phyloP scores from a whole-genome alignment of 2,329 filamentous ascomycete genomes.

The Penicillium olsonii region DNA sequence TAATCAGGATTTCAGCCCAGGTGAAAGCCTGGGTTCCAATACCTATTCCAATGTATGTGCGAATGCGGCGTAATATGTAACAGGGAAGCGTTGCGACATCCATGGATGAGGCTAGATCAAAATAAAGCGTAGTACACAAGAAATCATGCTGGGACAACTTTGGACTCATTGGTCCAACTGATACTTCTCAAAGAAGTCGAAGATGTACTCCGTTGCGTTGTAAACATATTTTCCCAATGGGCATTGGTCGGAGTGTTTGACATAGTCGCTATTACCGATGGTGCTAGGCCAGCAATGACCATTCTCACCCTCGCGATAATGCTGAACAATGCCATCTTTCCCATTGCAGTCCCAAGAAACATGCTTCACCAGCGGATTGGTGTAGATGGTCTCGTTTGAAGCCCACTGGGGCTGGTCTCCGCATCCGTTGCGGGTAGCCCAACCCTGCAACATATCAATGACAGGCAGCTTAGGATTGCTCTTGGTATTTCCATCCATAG shows the following conservation, averaged over 20 bases:
- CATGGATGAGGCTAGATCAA: too few relatives aligned
- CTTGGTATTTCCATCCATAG: constrained; percentile 18
- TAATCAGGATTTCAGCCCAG: too few relatives aligned
- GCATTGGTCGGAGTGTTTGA: constrained; percentile 10
- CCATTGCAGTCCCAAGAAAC: constrained; percentile 20
- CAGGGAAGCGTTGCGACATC: too few relatives aligned
- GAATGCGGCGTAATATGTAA: constrained; percentile 12
- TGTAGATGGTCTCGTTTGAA: constrained; percentile 20
- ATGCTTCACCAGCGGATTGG: constrained; percentile 19
- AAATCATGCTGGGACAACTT: background rate
- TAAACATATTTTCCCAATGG: constrained; percentile 18
- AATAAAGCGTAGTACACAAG: background rate
- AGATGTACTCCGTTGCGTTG: constrained; percentile 23
- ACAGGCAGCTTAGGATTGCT: constrained; percentile 11
- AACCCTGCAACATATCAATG: constrained; percentile 20
- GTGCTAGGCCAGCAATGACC: constrained; percentile 26
- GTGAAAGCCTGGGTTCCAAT: too few relatives aligned
- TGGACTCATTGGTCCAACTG: background rate
- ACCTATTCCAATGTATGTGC: too few relatives aligned
- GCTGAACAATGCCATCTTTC: constrained; percentile 20
- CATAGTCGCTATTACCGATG: constrained; percentile 16
- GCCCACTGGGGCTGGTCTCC: constrained; percentile 10
- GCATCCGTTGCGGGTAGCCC: constrained; percentile 21
- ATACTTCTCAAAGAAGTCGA: constrained; percentile 29
- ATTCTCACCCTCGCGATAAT: constrained; percentile 20